Evolutionary conservation across 345 rosid species (phyloP).

Genomic region (Eucalyptus fibrosa): DNA sequence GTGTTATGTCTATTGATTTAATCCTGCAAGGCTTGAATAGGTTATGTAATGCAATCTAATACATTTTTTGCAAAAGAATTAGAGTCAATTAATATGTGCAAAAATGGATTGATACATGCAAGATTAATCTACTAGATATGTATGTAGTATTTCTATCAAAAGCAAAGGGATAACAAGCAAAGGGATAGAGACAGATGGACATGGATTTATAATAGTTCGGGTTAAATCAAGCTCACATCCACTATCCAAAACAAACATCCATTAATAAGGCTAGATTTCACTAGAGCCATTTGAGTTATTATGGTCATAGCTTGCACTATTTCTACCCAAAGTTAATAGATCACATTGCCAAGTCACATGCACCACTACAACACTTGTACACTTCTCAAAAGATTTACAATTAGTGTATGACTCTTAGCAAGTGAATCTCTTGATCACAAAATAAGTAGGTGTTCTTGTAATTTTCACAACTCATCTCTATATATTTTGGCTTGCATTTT

Average conservation of each 20-base stretch:
- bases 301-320: neutral
- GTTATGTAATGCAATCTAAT: no score
- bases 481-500: neutral
- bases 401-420: neutral
- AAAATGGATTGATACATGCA: no score
- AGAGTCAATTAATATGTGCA: neutral
- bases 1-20: neutral
- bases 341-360: neutral
- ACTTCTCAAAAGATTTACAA: neutral
- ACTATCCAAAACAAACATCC: no score
- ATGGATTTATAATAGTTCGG: neutral
- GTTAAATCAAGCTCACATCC: accelerated
- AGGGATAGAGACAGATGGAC: neutral
- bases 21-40: accelerated
- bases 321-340: neutral
- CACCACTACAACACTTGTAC: neutral
- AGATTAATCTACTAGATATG: no score
- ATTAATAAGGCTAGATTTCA: neutral
- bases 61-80: no score
- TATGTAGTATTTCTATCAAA: neutral
- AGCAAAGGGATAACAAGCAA: neutral
- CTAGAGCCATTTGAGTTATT: neutral
- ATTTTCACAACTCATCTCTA: neutral
- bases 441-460: neutral
- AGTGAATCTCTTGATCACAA: neutral